Evolutionary conservation across 176 grass and related monocot genomes (phyloP).

Genomic region (Oropetium thomaeum): DNA sequence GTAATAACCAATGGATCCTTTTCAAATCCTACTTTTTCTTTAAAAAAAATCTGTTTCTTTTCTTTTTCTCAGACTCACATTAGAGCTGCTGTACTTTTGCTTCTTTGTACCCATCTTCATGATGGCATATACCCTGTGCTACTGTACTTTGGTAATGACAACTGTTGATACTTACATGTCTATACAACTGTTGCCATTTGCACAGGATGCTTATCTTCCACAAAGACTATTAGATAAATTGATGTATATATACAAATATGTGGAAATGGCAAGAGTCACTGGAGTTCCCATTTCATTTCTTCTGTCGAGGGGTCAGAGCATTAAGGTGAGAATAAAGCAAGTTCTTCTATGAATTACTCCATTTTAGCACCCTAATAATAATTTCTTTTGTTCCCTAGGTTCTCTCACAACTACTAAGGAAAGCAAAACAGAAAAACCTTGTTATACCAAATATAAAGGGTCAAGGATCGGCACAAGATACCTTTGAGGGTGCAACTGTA

Average conservation of each 20-base stretch:
- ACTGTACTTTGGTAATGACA: constrained; percentile 94
- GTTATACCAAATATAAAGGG: constrained; percentile 97
- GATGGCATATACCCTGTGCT: constrained; percentile 99
- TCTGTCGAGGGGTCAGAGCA: constrained; percentile 93
- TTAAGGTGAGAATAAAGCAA: constrained; percentile 60
- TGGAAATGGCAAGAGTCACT: constrained; percentile 99
- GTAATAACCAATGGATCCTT: not conserved
- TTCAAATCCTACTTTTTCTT: too few relatives aligned
- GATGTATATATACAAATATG: constrained; percentile 99
- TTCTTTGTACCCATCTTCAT: constrained; percentile 99
- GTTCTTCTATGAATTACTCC: not conserved
- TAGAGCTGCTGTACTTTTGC: too few relatives aligned
- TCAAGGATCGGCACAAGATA: constrained; percentile 81
- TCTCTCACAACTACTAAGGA: constrained; percentile 90
- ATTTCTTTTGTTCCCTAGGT: constrained; percentile 53
- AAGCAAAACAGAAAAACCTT: constrained; percentile 94
- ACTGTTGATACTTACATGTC: not conserved
- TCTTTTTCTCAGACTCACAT: too few relatives aligned
- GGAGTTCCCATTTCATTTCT: constrained; percentile 97
- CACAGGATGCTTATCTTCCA: constrained; percentile 96
- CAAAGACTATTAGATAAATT: constrained; percentile 94
- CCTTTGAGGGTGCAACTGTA: constrained; percentile 98
- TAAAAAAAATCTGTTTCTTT: too few relatives aligned
- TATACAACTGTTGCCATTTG: too few relatives aligned
- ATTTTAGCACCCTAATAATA: constrained; percentile 31